Evolutionary conservation across 176 grass and related monocot species (phyloP), one percentile per base, ranked within the genome.

Genomic region (Triticum timopheevii): DNA sequence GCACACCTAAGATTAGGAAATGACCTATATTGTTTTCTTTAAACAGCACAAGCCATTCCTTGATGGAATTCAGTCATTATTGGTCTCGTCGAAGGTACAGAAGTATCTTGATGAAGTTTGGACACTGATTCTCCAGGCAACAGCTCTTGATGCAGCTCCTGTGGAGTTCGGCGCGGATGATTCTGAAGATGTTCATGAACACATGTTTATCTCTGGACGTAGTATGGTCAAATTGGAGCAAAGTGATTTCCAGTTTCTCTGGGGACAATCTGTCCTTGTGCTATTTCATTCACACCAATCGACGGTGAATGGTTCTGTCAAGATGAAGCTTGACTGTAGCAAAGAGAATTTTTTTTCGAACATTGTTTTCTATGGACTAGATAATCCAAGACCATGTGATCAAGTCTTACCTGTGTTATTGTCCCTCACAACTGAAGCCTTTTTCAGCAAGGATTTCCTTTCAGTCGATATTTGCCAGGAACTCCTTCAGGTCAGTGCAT

Each of bases 11-110:
- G 25, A 34, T 69, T 79, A 36, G 65, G 70, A 62, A 70, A 80
- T 79, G 78, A 70, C 65, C 76, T 31, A 31, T 50, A 67, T 65
- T 65, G 34, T 87, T 27, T 86, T 82, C 44, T 81, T 86, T 50
- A 88, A 50, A 81, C 86, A 98, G 96, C 89, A 98, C 90, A 96
- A 92, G 44, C 92, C 94, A 78, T 98, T 98, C 80, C 92, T 98
- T 92, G 97, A 98, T 86, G 97, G 94, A 12, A 94, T 98, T 86
- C 92, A 98, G 80, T 98, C 90, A 69, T 88, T 86, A 40, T 77
- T 98, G 44, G 93, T 98, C 86, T 98, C 88, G 19, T 91, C 87
- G 56, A 94, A 96, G 94, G 94, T 94, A 66, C 85, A 94, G 52
- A 90, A 93, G 71, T 93, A 89, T 92, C 90, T 98, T 74, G 89